phyloP scores from a whole-genome alignment of 2,329 filamentous ascomycete genomes.

The Rhexocercosporidium sp. region DNA sequence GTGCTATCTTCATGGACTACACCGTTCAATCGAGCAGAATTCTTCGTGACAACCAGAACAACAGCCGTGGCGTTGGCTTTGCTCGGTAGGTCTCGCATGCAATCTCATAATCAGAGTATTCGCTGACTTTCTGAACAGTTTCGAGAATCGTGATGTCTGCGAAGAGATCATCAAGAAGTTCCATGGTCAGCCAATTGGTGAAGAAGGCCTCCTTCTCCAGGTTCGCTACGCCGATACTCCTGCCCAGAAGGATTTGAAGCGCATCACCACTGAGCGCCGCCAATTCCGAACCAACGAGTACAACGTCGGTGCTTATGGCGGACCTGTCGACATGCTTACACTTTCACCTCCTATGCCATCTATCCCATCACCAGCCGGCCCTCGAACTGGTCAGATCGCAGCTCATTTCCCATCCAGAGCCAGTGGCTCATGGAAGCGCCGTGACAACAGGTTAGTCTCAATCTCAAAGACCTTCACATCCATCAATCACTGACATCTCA shows the following conservation, averaged over 20 bases:
- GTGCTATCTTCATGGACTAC: conserved; percentile 78
- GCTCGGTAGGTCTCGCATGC: conserved; percentile 71
- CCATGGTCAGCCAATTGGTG: conserved; percentile 78
- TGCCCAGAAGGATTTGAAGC: conserved; percentile 94
- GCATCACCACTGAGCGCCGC: conserved; percentile 91
- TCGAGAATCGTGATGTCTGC: conserved; percentile 86
- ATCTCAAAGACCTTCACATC: neutral
- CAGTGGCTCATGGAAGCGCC: conserved; percentile 43
- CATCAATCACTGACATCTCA: conserved; percentile 12
- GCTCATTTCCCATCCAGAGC: conserved; percentile 40
- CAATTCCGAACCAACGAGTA: conserved; percentile 98
- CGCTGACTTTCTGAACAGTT: conserved; percentile 58
- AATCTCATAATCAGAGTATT: conserved; percentile 1
- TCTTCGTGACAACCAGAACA: conserved; percentile 86
- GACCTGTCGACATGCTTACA: conserved; percentile 52
- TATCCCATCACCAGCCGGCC: conserved; percentile 36
- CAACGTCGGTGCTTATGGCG: conserved; percentile 74
- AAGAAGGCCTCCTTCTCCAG: conserved; percentile 83
- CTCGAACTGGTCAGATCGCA: conserved; percentile 40
- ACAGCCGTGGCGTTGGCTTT: conserved; percentile 96
- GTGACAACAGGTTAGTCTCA: conserved; percentile 33
- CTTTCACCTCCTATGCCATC: conserved; percentile 53
- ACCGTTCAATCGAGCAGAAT: conserved; percentile 94
- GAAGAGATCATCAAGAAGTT: conserved; percentile 87
- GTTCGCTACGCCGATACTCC: conserved; percentile 97